Evolutionary conservation across 2,329 filamentous ascomycete species (phyloP).

Genomic region (Xylaria sp.): DNA sequence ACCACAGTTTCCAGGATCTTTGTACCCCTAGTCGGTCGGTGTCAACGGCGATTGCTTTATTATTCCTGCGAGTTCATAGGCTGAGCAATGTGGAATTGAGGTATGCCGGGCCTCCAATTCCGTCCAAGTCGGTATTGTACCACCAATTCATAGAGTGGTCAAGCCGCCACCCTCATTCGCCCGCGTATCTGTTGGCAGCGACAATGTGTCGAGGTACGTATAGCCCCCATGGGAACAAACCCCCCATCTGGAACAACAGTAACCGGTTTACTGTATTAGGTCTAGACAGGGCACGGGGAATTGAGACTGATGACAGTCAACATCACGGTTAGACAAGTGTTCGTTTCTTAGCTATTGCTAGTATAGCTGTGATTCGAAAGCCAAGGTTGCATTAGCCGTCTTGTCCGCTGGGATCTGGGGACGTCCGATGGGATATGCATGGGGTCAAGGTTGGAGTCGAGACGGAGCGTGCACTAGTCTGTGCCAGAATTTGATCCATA

Average conservation of each 20-base stretch:
- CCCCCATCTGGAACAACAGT: conserved; percentile 5
- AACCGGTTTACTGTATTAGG: conserved; percentile 27
- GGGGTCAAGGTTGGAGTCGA: conserved; percentile 25
- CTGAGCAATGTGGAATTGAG: conserved; percentile 33
- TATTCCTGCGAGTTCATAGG: conserved; percentile 33
- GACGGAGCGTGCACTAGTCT: conserved; percentile 17
- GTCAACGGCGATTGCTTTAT: conserved; percentile 24
- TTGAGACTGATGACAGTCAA: conserved; percentile 10
- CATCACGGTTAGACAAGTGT: neutral
- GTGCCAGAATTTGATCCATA: neutral
- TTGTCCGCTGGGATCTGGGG: conserved; percentile 19
- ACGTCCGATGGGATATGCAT: conserved; percentile 28
- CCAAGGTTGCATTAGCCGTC: conserved; percentile 29
- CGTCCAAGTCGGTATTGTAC: conserved; percentile 29
- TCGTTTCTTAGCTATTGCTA: conserved; percentile 16
- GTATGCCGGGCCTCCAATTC: conserved; percentile 38
- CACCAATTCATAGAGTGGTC: conserved; percentile 18
- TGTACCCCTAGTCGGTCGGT: conserved; percentile 24
- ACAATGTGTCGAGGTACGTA: conserved; percentile 9
- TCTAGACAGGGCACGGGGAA: conserved; percentile 16
- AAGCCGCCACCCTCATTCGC: conserved; percentile 24
- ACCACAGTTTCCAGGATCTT: conserved; percentile 22
- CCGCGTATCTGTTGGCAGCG: conserved; percentile 10
- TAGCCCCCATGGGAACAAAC: conserved; percentile 7
- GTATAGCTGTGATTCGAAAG: conserved; percentile 27